Evolutionary conservation across 768 basidiomycete genomes (phyloP).

Genomic region (Psilocybe azurescens): DNA sequence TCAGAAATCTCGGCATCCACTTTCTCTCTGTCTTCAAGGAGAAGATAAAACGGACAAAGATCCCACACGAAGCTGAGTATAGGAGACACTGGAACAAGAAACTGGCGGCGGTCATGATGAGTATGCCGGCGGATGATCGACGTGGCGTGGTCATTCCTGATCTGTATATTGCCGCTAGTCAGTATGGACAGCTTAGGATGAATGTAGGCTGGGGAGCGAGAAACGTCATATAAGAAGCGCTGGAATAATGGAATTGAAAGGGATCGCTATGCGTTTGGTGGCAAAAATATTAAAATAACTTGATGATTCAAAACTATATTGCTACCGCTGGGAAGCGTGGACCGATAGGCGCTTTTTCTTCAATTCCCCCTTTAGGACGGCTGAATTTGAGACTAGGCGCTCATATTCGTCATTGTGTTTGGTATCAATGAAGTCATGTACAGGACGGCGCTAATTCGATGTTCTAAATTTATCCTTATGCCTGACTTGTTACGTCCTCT

Average conservation of each 20-base stretch:
- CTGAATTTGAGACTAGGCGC: too few species aligned
- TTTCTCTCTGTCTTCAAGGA: background rate
- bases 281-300: too few species aligned
- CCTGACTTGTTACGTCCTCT: too few species aligned
- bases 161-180: background rate
- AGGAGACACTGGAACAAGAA: background rate
- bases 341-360: too few species aligned
- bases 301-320: too few species aligned
- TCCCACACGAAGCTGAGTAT: background rate
- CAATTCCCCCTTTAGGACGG: too few species aligned
- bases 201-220: background rate
- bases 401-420: too few species aligned
- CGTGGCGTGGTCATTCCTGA: background rate
- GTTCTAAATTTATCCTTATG: too few species aligned
- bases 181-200: background rate
- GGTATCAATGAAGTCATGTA: background rate
- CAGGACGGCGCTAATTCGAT: background rate
- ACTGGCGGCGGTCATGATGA: background rate
- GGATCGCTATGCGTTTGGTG: too few species aligned
- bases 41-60: background rate
- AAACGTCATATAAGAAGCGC: too few species aligned
- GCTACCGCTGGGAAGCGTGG: too few species aligned
- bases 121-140: background rate
- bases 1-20: background rate
- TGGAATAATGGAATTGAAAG: too few species aligned